These are phyloP conservation scores for Paramecium caudatum DNA, from an alignment of 73 alveolate genomes.

Conservation along the genomic window DNA sequence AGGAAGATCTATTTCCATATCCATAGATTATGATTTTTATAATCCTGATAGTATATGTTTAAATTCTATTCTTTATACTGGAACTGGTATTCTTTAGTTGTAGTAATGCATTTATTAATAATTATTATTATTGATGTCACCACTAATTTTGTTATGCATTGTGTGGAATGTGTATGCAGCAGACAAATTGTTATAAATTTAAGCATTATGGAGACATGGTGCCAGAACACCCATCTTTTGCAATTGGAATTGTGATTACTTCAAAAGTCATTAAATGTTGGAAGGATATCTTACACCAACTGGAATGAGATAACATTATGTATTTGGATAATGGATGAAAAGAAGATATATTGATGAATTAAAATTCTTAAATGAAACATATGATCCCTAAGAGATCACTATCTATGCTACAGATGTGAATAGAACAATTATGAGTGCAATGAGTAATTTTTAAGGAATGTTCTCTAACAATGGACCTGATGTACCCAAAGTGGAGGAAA, in stretches of 20 bases:
- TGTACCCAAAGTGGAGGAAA: background rate
- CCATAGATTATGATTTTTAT: background rate
- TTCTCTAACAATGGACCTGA: constrained; percentile 58
- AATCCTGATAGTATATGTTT: constrained; percentile 29
- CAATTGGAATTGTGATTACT: constrained; percentile 54
- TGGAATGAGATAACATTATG: constrained; percentile 71
- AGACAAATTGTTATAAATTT: constrained; percentile 18
- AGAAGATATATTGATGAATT: constrained; percentile 11
- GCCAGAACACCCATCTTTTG: constrained; percentile 66
- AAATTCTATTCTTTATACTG: constrained; percentile 37
- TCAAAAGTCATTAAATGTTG: background rate
- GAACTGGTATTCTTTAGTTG: constrained; percentile 53
- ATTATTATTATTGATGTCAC: background rate
- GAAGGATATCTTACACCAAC: constrained; percentile 72
- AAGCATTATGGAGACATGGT: constrained; percentile 74
- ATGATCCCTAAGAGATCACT: constrained; percentile 25
- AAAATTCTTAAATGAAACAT: background rate
- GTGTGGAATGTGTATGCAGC: background rate
- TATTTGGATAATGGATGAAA: constrained; percentile 66
- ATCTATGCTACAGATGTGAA: constrained; percentile 69
- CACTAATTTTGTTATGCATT: background rate
- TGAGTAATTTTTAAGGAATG: constrained; percentile 67
- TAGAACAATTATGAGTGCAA: constrained; percentile 74
- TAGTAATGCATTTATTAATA: background rate
- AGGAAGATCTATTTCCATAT: too few relatives aligned